A percentile compares a stretch with the other conserved stretches of the same genome.
These are phyloP conservation scores for Diddensiella transvaalensis DNA, from an alignment of 805 yeast genomes.

Conservation along the genomic window DNA sequence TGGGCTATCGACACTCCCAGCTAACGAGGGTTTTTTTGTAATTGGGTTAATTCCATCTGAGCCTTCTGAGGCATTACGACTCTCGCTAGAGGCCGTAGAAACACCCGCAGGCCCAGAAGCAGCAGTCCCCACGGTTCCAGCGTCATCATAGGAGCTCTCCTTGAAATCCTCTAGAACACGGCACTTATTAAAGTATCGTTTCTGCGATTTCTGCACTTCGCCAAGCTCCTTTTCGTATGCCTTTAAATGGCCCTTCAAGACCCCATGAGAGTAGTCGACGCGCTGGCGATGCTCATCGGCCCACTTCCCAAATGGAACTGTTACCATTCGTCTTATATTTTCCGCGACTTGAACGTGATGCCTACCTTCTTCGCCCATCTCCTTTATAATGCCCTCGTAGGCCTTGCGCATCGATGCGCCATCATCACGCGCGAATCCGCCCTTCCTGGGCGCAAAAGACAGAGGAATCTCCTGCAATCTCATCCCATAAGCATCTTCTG, in stretches of 20 bases:
- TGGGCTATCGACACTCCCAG: background rate
- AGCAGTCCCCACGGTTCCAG: background rate
- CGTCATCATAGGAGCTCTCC: slow-evolving; percentile 43
- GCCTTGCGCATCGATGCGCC: slow-evolving; percentile 65
- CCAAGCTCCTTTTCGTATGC: slow-evolving; percentile 46
- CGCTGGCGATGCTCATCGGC: slow-evolving; percentile 66
- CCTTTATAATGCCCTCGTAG: slow-evolving; percentile 51
- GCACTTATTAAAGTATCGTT: slow-evolving; percentile 73
- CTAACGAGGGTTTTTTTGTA: background rate
- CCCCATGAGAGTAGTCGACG: slow-evolving; percentile 56
- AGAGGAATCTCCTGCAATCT: slow-evolving; percentile 43
- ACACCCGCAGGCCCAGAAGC: background rate
- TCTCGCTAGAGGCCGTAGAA: background rate
- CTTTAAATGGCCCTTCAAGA: slow-evolving; percentile 48
- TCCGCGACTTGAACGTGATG: slow-evolving; percentile 59
- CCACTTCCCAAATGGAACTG: slow-evolving; percentile 73
- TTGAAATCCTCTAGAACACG: slow-evolving; percentile 66
- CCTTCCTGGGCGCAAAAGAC: slow-evolving; percentile 37
- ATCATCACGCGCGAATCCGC: slow-evolving; percentile 51
- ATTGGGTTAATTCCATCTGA: background rate
- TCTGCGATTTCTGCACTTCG: slow-evolving; percentile 55
- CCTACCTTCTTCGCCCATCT: slow-evolving; percentile 56
- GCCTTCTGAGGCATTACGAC: background rate
- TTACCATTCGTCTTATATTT: slow-evolving; percentile 55
- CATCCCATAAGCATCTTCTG: slow-evolving; percentile 63